Evolutionary conservation across 768 basidiomycete genomes (phyloP).

Genomic region (Melanogaster broomeanus): DNA sequence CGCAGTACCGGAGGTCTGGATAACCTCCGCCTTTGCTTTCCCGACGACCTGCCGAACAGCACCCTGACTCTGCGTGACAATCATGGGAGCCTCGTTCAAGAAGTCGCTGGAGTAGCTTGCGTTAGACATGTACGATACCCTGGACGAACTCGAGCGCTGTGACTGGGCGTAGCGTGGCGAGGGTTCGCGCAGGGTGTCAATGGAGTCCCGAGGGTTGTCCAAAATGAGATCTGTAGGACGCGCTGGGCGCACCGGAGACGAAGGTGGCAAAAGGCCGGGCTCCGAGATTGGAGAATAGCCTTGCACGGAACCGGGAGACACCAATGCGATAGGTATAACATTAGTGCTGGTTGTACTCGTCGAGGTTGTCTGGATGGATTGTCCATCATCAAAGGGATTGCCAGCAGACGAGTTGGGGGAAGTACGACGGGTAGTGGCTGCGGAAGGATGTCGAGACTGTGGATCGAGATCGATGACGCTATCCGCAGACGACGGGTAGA

Average conservation of each 20-base stretch:
- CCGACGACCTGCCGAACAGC: constrained; percentile 73
- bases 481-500: constrained; percentile 48
- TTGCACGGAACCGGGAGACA: constrained; percentile 54
- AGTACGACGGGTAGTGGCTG: constrained; percentile 10
- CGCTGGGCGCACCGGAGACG: constrained; percentile 53
- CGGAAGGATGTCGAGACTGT: constrained; percentile 39
- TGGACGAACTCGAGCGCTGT: constrained; percentile 53
- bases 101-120: constrained; percentile 80
- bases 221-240: constrained; percentile 64
- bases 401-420: constrained; percentile 26
- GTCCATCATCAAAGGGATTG: constrained; percentile 77
- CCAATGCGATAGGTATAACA: constrained; percentile 84
- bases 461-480: constrained; percentile 65
- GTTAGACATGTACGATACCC: constrained; percentile 72
- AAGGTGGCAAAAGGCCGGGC: constrained; percentile 16
- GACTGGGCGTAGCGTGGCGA: constrained; percentile 46
- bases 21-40: constrained; percentile 77
- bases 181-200: constrained; percentile 44
- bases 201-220: constrained; percentile 62
- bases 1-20: constrained; percentile 53
- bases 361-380: constrained; percentile 76
- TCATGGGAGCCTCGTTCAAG: constrained; percentile 79
- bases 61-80: constrained; percentile 67
- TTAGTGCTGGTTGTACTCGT: constrained; percentile 80
- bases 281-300: constrained; percentile 37